Evolutionary conservation across 1,139 yeast genomes (phyloP).

Genomic region (Lodderomyces metapsilosis): DNA sequence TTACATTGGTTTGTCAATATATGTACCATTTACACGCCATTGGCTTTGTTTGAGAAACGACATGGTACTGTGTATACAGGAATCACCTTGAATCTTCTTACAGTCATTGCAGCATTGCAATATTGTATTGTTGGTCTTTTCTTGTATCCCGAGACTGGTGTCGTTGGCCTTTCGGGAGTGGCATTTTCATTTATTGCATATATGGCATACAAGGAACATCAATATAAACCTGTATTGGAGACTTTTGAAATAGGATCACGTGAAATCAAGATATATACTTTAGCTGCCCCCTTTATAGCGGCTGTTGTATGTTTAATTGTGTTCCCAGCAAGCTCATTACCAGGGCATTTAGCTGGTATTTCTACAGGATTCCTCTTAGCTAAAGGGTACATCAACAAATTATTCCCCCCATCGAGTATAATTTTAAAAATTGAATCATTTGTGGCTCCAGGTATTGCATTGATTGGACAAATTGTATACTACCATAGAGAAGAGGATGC

Average conservation of each 20-base stretch:
- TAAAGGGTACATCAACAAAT: conserved; percentile 51
- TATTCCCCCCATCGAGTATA: conserved; percentile 66
- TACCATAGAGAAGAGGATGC: conserved; percentile 60
- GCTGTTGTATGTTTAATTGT: conserved; percentile 51
- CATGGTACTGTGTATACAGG: conserved; percentile 92
- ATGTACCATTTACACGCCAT: conserved; percentile 57
- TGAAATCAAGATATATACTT: conserved; percentile 53
- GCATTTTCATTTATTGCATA: conserved; percentile 69
- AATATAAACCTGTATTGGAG: conserved; percentile 43
- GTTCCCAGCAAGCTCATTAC: conserved; percentile 57
- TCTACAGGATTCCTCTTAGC: conserved; percentile 49
- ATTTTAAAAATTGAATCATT: conserved; percentile 66
- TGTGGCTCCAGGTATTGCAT: conserved; percentile 46
- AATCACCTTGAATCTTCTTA: conserved; percentile 68
- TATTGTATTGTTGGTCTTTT: conserved; percentile 57
- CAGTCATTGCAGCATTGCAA: conserved; percentile 68
- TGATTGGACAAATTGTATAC: conserved; percentile 53
- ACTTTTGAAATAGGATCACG: conserved; percentile 15
- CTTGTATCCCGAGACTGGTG: conserved; percentile 53
- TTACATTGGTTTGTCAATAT: conserved; percentile 66
- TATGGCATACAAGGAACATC: conserved; percentile 60
- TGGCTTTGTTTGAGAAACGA: conserved; percentile 65
- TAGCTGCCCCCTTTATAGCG: conserved; percentile 56
- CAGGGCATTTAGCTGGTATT: conserved; percentile 62
- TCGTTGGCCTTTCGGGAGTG: conserved; percentile 74